phyloP scores from a whole-genome alignment of 2,329 filamentous ascomycete genomes.

The Alternaria sp. region DNA sequence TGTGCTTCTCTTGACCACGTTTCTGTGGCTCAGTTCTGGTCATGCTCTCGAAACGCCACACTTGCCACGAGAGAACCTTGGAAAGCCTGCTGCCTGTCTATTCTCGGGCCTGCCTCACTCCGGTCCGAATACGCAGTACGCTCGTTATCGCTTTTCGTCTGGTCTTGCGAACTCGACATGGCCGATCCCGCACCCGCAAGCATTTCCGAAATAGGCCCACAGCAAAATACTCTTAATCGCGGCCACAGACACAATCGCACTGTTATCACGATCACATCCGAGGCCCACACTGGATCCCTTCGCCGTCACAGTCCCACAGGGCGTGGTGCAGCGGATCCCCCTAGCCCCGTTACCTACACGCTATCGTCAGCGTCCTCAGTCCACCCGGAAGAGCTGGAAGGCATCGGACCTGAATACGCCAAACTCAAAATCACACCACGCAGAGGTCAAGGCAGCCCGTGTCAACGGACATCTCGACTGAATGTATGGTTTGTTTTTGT shows the following conservation, averaged over 20 bases:
- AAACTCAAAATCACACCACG: not conserved
- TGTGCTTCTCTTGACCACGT: conserved; percentile 16
- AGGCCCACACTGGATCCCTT: not conserved
- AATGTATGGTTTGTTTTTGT: not conserved
- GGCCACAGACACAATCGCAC: not conserved
- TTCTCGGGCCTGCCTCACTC: not conserved
- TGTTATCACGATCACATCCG: not conserved
- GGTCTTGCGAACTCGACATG: conserved; percentile 1
- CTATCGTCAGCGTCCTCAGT: not conserved
- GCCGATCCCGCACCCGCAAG: conserved; percentile 6
- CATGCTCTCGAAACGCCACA: conserved; percentile 15
- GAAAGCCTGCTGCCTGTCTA: not conserved
- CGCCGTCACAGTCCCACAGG: not conserved
- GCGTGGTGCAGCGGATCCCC: not conserved
- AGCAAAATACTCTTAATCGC: not conserved
- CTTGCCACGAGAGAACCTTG: conserved; percentile 3
- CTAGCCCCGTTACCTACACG: conserved; percentile 1
- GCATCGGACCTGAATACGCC: not conserved
- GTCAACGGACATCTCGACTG: not conserved
- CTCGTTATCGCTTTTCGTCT: conserved; percentile 9
- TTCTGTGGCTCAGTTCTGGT: conserved; percentile 12
- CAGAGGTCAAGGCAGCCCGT: not conserved
- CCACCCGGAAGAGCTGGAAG: not conserved
- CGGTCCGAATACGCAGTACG: conserved; percentile 2
- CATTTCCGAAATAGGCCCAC: conserved; percentile 9